These are phyloP conservation scores for Hymenoscyphus fraxineus DNA, from an alignment of 2,329 filamentous ascomycete species.

Conservation along the genomic window DNA sequence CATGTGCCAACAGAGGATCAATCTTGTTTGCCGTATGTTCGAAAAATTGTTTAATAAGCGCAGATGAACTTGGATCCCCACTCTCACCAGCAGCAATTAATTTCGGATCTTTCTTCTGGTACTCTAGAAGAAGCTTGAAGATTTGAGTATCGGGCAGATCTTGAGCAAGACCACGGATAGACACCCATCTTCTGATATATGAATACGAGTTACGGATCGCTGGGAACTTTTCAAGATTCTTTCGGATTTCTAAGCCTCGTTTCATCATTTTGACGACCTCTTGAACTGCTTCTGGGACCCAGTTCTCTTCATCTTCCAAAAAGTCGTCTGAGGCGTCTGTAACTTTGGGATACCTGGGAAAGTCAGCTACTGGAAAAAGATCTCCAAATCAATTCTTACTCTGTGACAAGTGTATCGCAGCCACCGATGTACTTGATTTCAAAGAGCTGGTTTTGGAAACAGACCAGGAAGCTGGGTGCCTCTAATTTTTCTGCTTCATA, in stretches of 20 bases:
- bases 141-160: conserved; percentile 8
- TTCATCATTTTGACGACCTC: conserved; percentile 7
- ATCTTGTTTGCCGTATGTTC: conserved; percentile 5
- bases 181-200: conserved; percentile 13
- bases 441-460: conserved; percentile 14
- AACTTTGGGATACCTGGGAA: conserved; percentile 13
- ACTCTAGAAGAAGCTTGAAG: conserved; percentile 11
- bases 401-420: conserved; percentile 18
- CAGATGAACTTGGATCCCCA: conserved; percentile 3
- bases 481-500: conserved; percentile 11
- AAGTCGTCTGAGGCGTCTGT: conserved; percentile 10
- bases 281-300: conserved; percentile 6
- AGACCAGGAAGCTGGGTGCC: conserved; percentile 11
- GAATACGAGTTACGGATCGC: conserved; percentile 9
- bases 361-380: not conserved
- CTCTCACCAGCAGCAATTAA: not conserved
- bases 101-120: conserved; percentile 4
- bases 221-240: conserved; percentile 7
- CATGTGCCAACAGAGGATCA: conserved; percentile 1
- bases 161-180: conserved; percentile 7
- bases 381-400: conserved; percentile 11
- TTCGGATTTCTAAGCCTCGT: not conserved
- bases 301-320: conserved; percentile 5
- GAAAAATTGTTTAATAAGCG: conserved; percentile 2
- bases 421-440: conserved; percentile 19